Conservation (phyloP, 257 asterid genomes). For the Solanum virginianum region DNA sequence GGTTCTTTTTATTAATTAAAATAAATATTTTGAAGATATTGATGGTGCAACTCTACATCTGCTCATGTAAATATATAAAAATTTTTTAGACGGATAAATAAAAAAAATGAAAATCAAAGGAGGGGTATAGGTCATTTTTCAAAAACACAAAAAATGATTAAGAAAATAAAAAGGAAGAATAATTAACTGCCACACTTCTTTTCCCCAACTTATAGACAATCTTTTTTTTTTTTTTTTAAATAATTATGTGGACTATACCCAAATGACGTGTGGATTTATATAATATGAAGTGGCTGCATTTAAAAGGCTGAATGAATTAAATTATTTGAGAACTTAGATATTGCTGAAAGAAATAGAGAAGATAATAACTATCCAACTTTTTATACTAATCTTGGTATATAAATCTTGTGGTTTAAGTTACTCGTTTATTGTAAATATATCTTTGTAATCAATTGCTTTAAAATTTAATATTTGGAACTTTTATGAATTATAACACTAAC, state of each 20-base stretch:
- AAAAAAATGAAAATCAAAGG: no score
- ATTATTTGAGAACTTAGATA: background rate
- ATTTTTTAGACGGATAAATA: no score
- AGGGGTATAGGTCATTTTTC: background rate
- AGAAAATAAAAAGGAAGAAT: background rate
- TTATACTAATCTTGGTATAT: no score
- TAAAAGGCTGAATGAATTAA: background rate
- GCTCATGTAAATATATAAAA: no score
- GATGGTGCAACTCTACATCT: no score
- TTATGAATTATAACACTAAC: no score
- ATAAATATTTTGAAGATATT: no score
- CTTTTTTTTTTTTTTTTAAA: background rate
- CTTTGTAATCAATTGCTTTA: background rate
- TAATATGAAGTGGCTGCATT: background rate
- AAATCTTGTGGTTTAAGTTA: no score
- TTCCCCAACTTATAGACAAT: background rate
- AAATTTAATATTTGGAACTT: background rate
- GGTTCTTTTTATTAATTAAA: no score
- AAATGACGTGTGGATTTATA: background rate
- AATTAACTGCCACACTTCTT: background rate
- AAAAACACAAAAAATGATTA: background rate
- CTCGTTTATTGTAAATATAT: no score
- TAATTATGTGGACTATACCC: background rate
- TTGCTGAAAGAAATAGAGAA: background rate
- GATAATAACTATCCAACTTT: no score